Base-by-base conservation (phyloP, 805 yeast species). In the Maudiozyma turicensis region DNA sequence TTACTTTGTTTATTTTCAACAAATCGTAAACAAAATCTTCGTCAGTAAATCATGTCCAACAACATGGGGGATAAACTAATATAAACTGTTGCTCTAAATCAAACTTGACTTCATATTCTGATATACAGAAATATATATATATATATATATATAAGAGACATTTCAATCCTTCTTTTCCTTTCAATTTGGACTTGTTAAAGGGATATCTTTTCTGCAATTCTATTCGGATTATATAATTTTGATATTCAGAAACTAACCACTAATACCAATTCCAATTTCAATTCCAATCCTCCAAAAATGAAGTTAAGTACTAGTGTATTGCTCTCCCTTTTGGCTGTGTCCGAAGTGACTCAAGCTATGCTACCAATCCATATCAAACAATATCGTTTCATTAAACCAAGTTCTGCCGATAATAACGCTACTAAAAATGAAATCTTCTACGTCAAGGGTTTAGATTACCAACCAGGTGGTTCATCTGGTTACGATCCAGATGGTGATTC, bases 381-480 rank as follows among this genome's bases (percentile, higher is more conserved):
- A 38, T 73, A 74, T 52, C 70, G 84, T 49, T 82, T 84, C 61
- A 77, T 82, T 58, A 68, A 74, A 55, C 84, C 86, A 26, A 67
- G 73, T 41, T 58, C 73, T 6, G 52, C 56, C 13, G 57, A 52
- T 26, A 62, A 62, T 46, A 67, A 68, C 47, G 67, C 72, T 11
- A 52, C 63, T 5, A 70, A 69, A 33, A 71, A 71, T 34, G 73
- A 75, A 43, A 84, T 86, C 8, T 90, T 87, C 64, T 84, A 82
- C 65, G 72, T 89, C 49, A 78, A 86, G 52, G 97, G 97, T 53
- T 79, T 90, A 40, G 97, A 88, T 67, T 90, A 90, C 67, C 95
- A 87, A 68, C 95, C 91, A 0, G 96, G 97, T 54, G 97, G 96
- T 1, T 82, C 96, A 0, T 85, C 95, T 0, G 72, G 68, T 13